phyloP scores from a whole-genome alignment of 169 alveolate species.

The Eimeria falciformis region DNA sequence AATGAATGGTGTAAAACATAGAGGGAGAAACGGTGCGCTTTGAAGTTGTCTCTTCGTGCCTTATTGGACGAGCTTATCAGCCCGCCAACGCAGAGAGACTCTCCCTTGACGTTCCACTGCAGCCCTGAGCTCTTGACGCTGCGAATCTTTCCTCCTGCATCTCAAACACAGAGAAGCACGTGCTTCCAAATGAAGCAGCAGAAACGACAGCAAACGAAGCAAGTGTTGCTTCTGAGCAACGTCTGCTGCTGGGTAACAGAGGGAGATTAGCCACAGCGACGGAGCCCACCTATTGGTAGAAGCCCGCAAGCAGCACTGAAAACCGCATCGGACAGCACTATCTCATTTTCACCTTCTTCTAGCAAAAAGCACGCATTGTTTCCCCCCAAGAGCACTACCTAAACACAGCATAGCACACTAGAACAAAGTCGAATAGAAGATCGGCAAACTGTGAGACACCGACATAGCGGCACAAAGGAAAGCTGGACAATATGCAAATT shows the following conservation, averaged over 20 bases:
- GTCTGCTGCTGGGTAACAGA: neutral
- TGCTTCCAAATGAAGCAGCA: neutral
- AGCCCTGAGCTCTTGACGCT: constrained; percentile 13
- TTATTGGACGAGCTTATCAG: neutral
- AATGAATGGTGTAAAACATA: too few relatives aligned
- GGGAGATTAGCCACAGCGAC: neutral
- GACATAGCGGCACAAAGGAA: too few relatives aligned
- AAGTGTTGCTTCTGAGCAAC: neutral
- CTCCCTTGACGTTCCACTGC: neutral
- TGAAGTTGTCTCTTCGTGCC: neutral
- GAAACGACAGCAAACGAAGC: neutral
- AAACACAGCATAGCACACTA: neutral
- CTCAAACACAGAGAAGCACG: neutral
- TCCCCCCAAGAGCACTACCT: constrained; percentile 29
- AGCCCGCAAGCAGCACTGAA: neutral
- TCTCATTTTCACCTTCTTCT: neutral
- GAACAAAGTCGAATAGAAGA: neutral
- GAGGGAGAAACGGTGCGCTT: too few relatives aligned
- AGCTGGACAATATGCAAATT: too few relatives aligned
- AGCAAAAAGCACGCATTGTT: constrained; percentile 1
- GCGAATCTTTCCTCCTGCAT: constrained; percentile 9
- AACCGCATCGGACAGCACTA: neutral
- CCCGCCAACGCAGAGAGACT: neutral
- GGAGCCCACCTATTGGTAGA: constrained; percentile 8
- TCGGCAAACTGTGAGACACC: neutral